Evolutionary conservation across 371 early-diverging fungal species (phyloP), one percentile per base, ranked within the genome.

Genomic region (Mortierella sp.): DNA sequence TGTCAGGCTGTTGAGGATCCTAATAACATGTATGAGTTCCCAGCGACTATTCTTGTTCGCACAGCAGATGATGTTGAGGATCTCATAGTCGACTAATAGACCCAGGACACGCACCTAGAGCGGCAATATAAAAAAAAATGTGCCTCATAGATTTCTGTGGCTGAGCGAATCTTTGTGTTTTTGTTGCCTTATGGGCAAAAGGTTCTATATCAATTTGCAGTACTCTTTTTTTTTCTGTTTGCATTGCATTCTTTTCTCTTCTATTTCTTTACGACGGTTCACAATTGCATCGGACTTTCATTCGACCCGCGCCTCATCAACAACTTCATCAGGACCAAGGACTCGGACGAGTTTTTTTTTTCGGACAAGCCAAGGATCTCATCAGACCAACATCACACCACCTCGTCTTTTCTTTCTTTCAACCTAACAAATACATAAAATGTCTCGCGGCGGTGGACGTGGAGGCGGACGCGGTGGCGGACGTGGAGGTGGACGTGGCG

Each of bases 61-160:
- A 94, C 94, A 14, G 94, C 95, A 11, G 94, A 93, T 70, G 96
- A 96, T 78, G 95, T 96, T 79, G 95, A 95, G 77, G 94, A 80
- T 78, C 70, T 85, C 26, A 80, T 85, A 5, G 81, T 81, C 19
- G 84, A 80, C 28, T 79, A 74, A 44, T 79, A 47, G 77, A 54
- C 42, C 42, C 42, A 38, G 42, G 42, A 38, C 34, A 44, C 3
- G 10, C 24, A 26, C 28, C 63, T 60, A 50, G 34, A 73, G 48
- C 60, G 24, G 7, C 31, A 63, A 21, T 13, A 34, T 8, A 2
- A 21, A 21, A 68, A 68, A 65, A 68, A 68, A 68, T 68, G 68
- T 68, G 68, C 68, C 44, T 68, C 21, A 0, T 42, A 10, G 21
- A 42, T 68, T 68, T 16, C 11, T 68, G 68, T 68, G 68, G 68